A percentile compares a stretch with the other conserved stretches of the same genome.
Evolutionary conservation across 495 filamentous ascomycete genomes (phyloP).

Genomic region (Penicillium tannophilum): DNA sequence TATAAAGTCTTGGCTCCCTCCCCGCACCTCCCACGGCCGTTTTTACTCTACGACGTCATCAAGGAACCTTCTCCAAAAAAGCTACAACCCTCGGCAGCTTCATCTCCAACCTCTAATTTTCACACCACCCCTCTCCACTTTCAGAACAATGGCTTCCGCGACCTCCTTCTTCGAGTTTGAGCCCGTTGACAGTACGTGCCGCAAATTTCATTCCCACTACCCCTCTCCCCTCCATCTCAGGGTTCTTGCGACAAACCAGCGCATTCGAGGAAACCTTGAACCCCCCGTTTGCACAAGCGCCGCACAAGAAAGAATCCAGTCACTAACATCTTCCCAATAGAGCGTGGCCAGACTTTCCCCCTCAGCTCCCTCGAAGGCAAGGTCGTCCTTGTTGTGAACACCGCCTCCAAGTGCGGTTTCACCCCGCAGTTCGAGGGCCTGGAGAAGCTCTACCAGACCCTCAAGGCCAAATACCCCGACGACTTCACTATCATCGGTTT

Average conservation of each 20-base stretch:
- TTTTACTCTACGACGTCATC: conserved; percentile 19
- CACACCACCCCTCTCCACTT: conserved; percentile 4
- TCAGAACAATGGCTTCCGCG: conserved; percentile 77
- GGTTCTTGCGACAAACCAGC: not conserved
- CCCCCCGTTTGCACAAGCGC: not conserved
- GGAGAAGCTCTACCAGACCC: conserved; percentile 82
- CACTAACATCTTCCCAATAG: conserved; percentile 42
- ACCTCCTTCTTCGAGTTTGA: conserved; percentile 92
- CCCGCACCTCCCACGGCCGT: conserved; percentile 1
- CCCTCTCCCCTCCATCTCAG: not conserved
- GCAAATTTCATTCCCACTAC: not conserved
- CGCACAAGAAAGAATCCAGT: not conserved
- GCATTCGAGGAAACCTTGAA: not conserved
- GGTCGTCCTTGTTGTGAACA: conserved; percentile 95
- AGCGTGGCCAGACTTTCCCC: conserved; percentile 71
- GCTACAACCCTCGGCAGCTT: conserved; percentile 1
- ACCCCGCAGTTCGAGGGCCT: conserved; percentile 94
- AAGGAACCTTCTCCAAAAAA: conserved; percentile 3
- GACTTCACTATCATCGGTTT: conserved; percentile 90
- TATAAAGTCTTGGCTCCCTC: conserved; percentile 5
- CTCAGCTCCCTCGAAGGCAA: conserved; percentile 77
- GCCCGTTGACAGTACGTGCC: conserved; percentile 71
- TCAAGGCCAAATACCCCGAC: conserved; percentile 67
- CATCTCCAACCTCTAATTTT: not conserved
- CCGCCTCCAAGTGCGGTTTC: conserved; percentile 99